Conservation (phyloP, 805 yeast genomes). For the Maudiozyma pseudohumilis region DNA sequence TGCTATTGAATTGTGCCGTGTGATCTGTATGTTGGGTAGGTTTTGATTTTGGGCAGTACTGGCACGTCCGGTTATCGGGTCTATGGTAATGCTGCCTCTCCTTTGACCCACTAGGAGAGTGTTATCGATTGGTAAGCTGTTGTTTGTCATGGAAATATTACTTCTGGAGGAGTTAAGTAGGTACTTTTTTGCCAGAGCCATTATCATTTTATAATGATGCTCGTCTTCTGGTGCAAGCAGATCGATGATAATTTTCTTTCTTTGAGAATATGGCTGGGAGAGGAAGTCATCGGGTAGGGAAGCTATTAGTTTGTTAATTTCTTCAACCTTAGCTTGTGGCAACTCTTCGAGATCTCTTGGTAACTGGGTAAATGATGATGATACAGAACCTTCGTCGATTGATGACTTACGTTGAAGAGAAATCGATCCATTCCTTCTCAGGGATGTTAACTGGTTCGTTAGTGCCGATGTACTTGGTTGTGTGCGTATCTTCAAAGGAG, state of each 20-base stretch:
- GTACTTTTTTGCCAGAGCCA: constrained; percentile 22
- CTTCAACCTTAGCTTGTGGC: constrained; percentile 10
- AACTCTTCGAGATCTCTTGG: not conserved
- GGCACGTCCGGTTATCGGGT: not conserved
- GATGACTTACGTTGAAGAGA: constrained; percentile 1
- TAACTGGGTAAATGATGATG: constrained; percentile 2
- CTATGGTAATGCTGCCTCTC: not conserved
- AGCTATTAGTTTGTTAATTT: constrained; percentile 25
- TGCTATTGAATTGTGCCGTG: constrained; percentile 27
- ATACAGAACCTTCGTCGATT: not conserved
- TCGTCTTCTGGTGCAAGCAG: constrained; percentile 30
- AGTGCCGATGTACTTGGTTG: constrained; percentile 1
- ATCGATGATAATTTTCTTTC: constrained; percentile 36
- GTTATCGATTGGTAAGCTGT: constrained; percentile 1
- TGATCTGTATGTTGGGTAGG: not conserved
- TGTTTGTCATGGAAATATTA: constrained; percentile 13
- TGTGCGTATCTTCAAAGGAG: not conserved
- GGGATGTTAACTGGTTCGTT: constrained; percentile 2
- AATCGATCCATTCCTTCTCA: constrained; percentile 2
- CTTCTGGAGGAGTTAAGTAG: constrained; percentile 20
- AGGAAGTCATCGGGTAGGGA: constrained; percentile 43
- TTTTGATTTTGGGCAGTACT: not conserved
- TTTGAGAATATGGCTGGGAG: constrained; percentile 50
- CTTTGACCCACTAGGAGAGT: not conserved
- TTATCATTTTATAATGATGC: constrained; percentile 27